Conservation (phyloP, 2,329 filamentous ascomycete species). For the Didymosphaeria variabile region DNA sequence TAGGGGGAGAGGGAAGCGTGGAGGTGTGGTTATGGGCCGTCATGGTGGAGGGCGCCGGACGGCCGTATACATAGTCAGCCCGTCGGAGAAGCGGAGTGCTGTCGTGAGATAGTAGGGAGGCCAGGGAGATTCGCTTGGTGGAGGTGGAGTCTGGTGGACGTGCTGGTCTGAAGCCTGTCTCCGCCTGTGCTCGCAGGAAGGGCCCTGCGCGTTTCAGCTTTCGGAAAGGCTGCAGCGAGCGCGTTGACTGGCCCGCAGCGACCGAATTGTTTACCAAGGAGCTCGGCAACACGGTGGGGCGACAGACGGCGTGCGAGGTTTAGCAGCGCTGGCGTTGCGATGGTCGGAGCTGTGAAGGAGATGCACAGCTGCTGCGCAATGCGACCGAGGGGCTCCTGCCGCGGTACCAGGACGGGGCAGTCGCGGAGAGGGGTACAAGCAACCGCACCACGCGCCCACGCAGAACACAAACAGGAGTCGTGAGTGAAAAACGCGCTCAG, state of each 20-base stretch:
- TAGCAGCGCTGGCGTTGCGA: slow-evolving; percentile 9
- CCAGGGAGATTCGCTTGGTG: slow-evolving; percentile 27
- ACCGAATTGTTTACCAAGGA: slow-evolving; percentile 33
- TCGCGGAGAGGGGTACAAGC: slow-evolving; percentile 2
- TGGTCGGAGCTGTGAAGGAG: slow-evolving; percentile 27
- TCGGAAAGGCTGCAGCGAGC: slow-evolving; percentile 29
- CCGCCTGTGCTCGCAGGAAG: slow-evolving; percentile 36
- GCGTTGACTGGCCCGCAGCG: slow-evolving; percentile 33
- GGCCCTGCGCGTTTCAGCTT: slow-evolving; percentile 48
- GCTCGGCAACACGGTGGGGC: slow-evolving; percentile 27
- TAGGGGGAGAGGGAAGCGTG: slow-evolving; percentile 17
- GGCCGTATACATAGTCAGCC: slow-evolving; percentile 41
- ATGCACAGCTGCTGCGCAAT: slow-evolving; percentile 23
- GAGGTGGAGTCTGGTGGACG: slow-evolving; percentile 23
- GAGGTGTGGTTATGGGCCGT: slow-evolving; percentile 29
- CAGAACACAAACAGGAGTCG: not conserved
- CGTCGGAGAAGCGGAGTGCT: slow-evolving; percentile 14
- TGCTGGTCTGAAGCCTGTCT: slow-evolving; percentile 30
- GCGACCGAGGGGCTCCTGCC: slow-evolving; percentile 17
- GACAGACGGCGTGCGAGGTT: slow-evolving; percentile 38
- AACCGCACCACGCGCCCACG: not conserved
- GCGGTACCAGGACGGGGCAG: not conserved
- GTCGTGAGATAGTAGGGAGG: slow-evolving; percentile 20
- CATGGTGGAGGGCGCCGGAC: slow-evolving; percentile 34
- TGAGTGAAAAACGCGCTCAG: not conserved